Base-by-base conservation (phyloP, 2,329 filamentous ascomycete genomes). In the Fusarium coffeatum region DNA sequence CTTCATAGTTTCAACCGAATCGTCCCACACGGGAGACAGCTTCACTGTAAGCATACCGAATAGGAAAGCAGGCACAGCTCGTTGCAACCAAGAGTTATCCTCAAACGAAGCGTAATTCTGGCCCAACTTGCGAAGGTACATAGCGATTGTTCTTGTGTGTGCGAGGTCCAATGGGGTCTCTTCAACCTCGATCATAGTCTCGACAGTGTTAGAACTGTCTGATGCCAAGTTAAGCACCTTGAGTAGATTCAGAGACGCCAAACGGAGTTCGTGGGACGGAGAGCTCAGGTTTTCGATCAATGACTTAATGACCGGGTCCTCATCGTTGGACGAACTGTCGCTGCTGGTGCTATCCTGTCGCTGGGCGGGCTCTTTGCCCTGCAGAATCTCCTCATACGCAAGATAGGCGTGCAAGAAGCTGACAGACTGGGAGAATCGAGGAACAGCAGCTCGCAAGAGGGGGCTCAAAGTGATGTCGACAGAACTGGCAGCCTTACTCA, bases 41-140 rank as follows among this genome's bases (percentile, higher is more conserved):
- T 92, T 93, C 50, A 97, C 89, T 1, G 94, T 96, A 64, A 98
- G 86, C 80, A 98, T 87, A 50, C 96, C 96, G 73, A 98, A 97
- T 73, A 93, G 90, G 75, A 94, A 98, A 1, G 88, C 86, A 1
- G 94, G 92, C 30, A 98, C 86, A 9, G 93, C 89, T 73, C 87
- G 86, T 62, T 87, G 85, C 69, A 97, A 81, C 88, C 91, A 92
- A 3, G 87, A 87, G 40, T 87, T 84, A 4, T 87, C 81, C 42
- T 84, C 82, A 12, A 90, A 77, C 25, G 86, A 83, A 8, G 86
- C 80, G 76, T 96, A 97, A 30, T 81, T 81, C 56, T 85, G 81
- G 16, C 90, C 85, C 45, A 98, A 85, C 74, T 93, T 94, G 48
- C 95, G 91, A 56, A 98, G 87, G 67, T 95, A 90, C 87, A 98